These are phyloP conservation scores for Rhizopogon vulgaris DNA, from an alignment of 768 basidiomycete genomes.

Conservation along the genomic window DNA sequence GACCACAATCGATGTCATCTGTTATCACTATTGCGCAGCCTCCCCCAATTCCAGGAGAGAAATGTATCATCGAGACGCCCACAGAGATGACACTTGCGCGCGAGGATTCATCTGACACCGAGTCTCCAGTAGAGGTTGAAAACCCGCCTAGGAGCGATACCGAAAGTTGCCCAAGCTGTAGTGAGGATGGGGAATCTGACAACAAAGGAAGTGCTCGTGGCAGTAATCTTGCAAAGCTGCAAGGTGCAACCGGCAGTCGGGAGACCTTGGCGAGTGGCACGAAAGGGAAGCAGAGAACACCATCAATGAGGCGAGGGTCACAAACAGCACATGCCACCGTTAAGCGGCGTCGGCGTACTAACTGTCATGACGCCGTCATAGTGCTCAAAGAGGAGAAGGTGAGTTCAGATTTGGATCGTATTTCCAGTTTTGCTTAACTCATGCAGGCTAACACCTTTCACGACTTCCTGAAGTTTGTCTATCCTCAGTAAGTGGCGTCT, in stretches of 20 bases:
- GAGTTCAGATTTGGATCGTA: constrained; percentile 13
- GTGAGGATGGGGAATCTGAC: constrained; percentile 25
- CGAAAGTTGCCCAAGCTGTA: constrained; percentile 23
- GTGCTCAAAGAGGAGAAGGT: constrained; percentile 88
- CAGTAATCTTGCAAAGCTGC: constrained; percentile 56
- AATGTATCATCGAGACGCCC: constrained; percentile 32
- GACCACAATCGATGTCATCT: constrained; percentile 74
- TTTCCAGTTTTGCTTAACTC: neutral
- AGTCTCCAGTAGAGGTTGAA: constrained; percentile 35
- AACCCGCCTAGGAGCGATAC: constrained; percentile 28
- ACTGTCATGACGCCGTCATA: constrained; percentile 75
- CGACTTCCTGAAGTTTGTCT: constrained; percentile 89
- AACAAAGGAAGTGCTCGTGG: constrained; percentile 38
- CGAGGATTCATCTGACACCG: constrained; percentile 41
- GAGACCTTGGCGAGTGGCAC: constrained; percentile 9
- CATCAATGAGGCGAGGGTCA: constrained; percentile 9
- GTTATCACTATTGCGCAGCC: constrained; percentile 82
- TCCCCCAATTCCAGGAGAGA: constrained; percentile 49
- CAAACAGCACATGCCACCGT: constrained; percentile 34
- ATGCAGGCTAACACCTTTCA: constrained; percentile 77
- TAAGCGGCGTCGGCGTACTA: constrained; percentile 35
- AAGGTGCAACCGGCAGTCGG: constrained; percentile 25
- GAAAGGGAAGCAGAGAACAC: constrained; percentile 18
- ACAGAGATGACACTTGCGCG: constrained; percentile 59
- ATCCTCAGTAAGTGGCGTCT: constrained; percentile 68